Conservation (phyloP, 495 filamentous ascomycete genomes). For the Gamarada debralockiae region DNA sequence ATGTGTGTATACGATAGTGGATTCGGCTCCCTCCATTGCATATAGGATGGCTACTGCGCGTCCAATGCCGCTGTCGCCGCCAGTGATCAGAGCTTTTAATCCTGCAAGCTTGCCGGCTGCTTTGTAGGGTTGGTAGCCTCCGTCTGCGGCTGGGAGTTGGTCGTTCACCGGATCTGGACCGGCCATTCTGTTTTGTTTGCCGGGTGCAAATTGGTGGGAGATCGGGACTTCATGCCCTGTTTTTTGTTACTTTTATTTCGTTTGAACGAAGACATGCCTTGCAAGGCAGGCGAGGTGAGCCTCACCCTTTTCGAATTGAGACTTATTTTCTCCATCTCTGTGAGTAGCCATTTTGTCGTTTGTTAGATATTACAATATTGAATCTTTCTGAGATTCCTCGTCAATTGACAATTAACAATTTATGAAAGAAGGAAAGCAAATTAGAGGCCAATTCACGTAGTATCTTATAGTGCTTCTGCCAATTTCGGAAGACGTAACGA, state of each 20-base stretch:
- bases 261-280: too few relatives aligned
- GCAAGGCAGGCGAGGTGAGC: neutral
- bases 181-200: conserved; percentile 62
- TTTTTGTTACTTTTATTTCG: conserved; percentile 5
- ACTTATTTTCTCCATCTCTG: conserved; percentile 5
- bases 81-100: conserved; percentile 77
- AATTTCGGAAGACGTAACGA: too few relatives aligned
- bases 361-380: conserved; percentile 20
- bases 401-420: too few relatives aligned
- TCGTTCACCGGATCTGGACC: conserved; percentile 56
- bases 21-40: conserved; percentile 79
- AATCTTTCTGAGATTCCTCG: too few relatives aligned
- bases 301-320: conserved; percentile 53
- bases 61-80: conserved; percentile 80
- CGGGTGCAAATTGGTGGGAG: conserved; percentile 62
- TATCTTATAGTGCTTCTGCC: conserved; percentile 10
- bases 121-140: conserved; percentile 71
- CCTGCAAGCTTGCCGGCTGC: conserved; percentile 72
- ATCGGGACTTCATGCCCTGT: conserved; percentile 67
- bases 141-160: conserved; percentile 65
- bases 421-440: conserved; percentile 15
- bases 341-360: conserved; percentile 28
- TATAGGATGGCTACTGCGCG: conserved; percentile 74
- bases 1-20: conserved; percentile 69
- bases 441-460: conserved; percentile 17